phyloP scores from a whole-genome alignment of 2,329 filamentous ascomycete species.

The Coniochaeta ligniaria region DNA sequence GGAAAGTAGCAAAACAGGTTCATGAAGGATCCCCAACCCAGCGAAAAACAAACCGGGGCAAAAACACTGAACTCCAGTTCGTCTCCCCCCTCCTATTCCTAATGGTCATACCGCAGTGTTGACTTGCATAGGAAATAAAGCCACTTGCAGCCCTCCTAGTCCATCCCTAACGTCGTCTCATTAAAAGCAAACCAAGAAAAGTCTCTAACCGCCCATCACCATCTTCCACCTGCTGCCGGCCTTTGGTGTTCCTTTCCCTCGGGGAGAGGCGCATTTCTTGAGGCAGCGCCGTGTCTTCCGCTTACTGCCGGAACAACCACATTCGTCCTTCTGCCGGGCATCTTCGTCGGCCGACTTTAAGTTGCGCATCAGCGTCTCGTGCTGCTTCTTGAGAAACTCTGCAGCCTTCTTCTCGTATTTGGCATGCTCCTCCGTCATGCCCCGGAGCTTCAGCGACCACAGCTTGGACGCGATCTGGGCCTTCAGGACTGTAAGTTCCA shows the following conservation, averaged over 20 bases:
- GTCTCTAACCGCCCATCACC: not conserved
- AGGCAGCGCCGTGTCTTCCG: not conserved
- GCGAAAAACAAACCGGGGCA: not conserved
- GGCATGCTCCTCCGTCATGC: conserved; percentile 34
- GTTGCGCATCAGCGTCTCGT: conserved; percentile 6
- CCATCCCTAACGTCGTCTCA: not conserved
- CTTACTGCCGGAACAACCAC: conserved; percentile 3
- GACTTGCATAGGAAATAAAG: not conserved
- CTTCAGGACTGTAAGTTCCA: conserved; percentile 38
- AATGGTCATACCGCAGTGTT: not conserved
- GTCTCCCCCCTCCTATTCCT: not conserved
- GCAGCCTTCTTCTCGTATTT: conserved; percentile 42
- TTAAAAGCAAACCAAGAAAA: not conserved
- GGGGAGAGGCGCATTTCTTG: not conserved
- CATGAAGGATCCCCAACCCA: not conserved
- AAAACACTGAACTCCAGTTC: not conserved
- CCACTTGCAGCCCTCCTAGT: not conserved
- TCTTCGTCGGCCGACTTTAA: not conserved
- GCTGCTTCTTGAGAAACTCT: conserved; percentile 23
- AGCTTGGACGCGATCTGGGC: conserved; percentile 51
- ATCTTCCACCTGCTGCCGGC: not conserved
- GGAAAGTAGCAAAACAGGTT: not conserved
- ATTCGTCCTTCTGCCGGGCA: not conserved
- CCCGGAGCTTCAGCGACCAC: conserved; percentile 48
- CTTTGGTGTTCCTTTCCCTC: not conserved